Percentiles rank a stretch among this genome's conserved stretches.
Evolutionary conservation across 106 monocot genomes (phyloP).

Genomic region (Dendrobium nobile): DNA sequence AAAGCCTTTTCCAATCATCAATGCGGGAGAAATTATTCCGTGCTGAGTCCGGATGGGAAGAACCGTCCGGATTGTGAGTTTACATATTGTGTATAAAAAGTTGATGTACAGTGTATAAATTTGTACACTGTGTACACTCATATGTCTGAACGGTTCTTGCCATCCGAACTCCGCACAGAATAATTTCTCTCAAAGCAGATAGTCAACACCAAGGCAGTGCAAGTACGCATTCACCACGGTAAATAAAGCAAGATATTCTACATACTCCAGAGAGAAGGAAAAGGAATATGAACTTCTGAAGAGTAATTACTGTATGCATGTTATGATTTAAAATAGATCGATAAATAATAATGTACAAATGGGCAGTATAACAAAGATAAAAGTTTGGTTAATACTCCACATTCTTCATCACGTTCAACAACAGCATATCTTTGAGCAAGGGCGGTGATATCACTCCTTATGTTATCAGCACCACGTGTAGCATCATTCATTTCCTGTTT

Average conservation of each 20-base stretch:
- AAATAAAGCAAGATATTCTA: no score
- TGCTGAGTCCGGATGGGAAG: no score
- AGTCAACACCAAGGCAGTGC: neutral
- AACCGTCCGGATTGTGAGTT: no score
- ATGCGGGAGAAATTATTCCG: no score
- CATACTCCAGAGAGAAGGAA: no score
- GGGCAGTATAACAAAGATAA: neutral
- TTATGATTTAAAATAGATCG: neutral
- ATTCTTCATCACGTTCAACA: constrained; percentile 91
- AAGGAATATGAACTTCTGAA: neutral
- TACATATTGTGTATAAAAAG: no score
- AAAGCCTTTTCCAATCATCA: neutral
- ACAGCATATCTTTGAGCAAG: constrained; percentile 95
- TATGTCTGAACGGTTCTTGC: no score
- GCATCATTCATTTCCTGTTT: constrained; percentile 99
- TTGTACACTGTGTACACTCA: no score
- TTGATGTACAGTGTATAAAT: no score
- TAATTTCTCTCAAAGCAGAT: neutral
- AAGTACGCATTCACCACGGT: no score
- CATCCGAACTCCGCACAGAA: no score
- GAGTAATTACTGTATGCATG: neutral
- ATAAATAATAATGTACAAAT: neutral
- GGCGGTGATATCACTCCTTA: constrained; percentile 86
- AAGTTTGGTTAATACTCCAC: constrained; percentile 51
- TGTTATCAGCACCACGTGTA: constrained; percentile 92